Evolutionary conservation across 2,329 filamentous ascomycete genomes (phyloP), one percentile per base, ranked within the genome.

Genomic region (Fusarium napiforme): DNA sequence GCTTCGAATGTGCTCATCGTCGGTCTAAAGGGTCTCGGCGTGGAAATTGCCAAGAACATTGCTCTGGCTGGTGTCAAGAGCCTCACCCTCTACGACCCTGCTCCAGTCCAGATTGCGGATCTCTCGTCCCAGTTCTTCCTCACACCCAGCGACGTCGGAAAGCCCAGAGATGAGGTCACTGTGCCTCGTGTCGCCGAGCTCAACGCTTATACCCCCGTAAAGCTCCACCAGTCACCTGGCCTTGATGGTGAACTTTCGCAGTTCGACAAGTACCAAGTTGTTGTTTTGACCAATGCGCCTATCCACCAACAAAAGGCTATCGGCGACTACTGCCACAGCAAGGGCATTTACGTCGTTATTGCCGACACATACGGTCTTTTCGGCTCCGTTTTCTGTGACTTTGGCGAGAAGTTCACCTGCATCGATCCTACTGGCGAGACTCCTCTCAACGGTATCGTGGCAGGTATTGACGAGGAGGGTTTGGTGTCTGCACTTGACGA

Each of bases 1-100:
- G 93, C 95, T 71, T 98, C 96, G 62, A 97, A 98, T 81, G 90
- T 99, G 68, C 93, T 99, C 60, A 88, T 99, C 64, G 93, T 96
- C 71, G 96, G 96, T 73, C 87, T 98, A 76, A 96, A 96, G 83
- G 96, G 96, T 58, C 89, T 99, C 45, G 96, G 96, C 86, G 96
- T 98, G 63, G 96, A 99, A 85, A 96, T 99, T 78, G 96, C 96
- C 80, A 99, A 99, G 89, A 99, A 99, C 80, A 94, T 99, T 79
- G 96, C 96, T 68, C 92, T 99, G 77, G 96, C 96, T 78, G 96
- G 96, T 82, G 96, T 99, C 84, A 99, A 99, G 88, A 98, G 95
- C 80, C 86, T 99, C 76, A 96, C 96, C 4, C 89, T 99, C 62
- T 94, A 95, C 86, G 96, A 99, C 81, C 96, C 96, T 52, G 90